Evolutionary conservation across 768 basidiomycete species (phyloP).

Genomic region (Boletus tylopilopsis): DNA sequence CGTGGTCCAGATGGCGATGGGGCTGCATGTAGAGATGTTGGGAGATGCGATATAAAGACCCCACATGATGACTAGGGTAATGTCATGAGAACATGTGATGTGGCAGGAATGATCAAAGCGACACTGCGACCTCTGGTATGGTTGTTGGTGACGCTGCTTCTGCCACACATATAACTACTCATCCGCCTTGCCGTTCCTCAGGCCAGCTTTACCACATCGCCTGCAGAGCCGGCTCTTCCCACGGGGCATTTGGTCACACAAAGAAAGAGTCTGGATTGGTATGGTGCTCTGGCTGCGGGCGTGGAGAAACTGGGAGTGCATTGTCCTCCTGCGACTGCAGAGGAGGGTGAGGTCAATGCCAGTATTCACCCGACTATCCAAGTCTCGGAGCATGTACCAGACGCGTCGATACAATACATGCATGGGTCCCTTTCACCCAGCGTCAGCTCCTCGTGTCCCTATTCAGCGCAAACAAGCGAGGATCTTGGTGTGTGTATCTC

Average conservation of each 20-base stretch:
- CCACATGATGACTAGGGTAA: constrained; percentile 90
- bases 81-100: constrained; percentile 67
- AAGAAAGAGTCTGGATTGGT: constrained; percentile 86
- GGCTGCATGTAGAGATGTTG: constrained; percentile 74
- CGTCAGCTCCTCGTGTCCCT: constrained; percentile 79
- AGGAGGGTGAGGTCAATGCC: constrained; percentile 38
- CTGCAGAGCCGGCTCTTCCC: constrained; percentile 15
- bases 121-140: constrained; percentile 60
- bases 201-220: constrained; percentile 11
- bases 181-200: constrained; percentile 27
- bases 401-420: constrained; percentile 13
- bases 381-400: constrained; percentile 44
- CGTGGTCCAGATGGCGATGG: constrained; percentile 11
- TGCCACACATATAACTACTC: constrained; percentile 66
- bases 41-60: constrained; percentile 86
- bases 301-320: constrained; percentile 45
- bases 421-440: constrained; percentile 34
- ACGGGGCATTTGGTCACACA: constrained; percentile 30
- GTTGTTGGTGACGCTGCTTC: constrained; percentile 75
- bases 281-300: constrained; percentile 72
- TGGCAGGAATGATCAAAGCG: constrained; percentile 84
- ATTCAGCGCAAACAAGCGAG: constrained; percentile 81
- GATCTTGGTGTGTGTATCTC: constrained; percentile 61
- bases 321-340: constrained; percentile 48
- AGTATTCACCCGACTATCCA: constrained; percentile 51